phyloP scores from a whole-genome alignment of 1,284 basidiomycete species.

The Cryptococcus sp. region DNA sequence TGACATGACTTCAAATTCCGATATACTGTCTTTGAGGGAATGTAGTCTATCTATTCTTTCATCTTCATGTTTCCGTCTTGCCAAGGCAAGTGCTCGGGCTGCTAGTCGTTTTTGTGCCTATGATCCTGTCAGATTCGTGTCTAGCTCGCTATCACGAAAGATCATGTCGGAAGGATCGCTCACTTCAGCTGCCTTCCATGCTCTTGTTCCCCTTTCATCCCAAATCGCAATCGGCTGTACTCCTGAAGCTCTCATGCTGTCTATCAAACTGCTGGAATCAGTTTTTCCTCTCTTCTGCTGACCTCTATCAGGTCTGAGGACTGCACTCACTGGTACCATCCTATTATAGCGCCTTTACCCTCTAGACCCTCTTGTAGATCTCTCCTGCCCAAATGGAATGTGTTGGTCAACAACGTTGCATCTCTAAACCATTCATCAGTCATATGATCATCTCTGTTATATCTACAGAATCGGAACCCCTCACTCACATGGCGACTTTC shows the following conservation, averaged over 20 bases:
- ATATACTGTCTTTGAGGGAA: slow-evolving; percentile 6
- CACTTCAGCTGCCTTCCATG: slow-evolving; percentile 47
- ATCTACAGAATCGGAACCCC: neutral
- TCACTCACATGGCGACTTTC: slow-evolving; percentile 38
- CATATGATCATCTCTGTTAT: neutral
- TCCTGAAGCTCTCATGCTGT: slow-evolving; percentile 28
- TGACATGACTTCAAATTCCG: slow-evolving; percentile 9
- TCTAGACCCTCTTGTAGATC: slow-evolving; percentile 10
- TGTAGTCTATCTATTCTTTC: slow-evolving; percentile 12
- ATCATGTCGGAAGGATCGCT: neutral
- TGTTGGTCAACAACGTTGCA: slow-evolving; percentile 43
- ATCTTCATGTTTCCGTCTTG: slow-evolving; percentile 35
- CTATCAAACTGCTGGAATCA: slow-evolving; percentile 28
- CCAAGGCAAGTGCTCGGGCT: slow-evolving; percentile 17
- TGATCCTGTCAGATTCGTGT: no score
- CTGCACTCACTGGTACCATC: slow-evolving; percentile 43
- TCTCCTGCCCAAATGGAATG: slow-evolving; percentile 39
- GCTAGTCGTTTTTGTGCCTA: slow-evolving; percentile 20
- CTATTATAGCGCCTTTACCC: slow-evolving; percentile 30
- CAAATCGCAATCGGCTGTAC: slow-evolving; percentile 42
- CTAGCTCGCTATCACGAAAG: neutral
- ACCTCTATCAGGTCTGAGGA: neutral
- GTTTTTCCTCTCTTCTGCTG: slow-evolving; percentile 3
- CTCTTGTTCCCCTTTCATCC: slow-evolving; percentile 40
- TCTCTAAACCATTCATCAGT: slow-evolving; percentile 24